phyloP scores from a whole-genome alignment of 352 stramenopile genomes.

The Saprolegnia diclina region DNA sequence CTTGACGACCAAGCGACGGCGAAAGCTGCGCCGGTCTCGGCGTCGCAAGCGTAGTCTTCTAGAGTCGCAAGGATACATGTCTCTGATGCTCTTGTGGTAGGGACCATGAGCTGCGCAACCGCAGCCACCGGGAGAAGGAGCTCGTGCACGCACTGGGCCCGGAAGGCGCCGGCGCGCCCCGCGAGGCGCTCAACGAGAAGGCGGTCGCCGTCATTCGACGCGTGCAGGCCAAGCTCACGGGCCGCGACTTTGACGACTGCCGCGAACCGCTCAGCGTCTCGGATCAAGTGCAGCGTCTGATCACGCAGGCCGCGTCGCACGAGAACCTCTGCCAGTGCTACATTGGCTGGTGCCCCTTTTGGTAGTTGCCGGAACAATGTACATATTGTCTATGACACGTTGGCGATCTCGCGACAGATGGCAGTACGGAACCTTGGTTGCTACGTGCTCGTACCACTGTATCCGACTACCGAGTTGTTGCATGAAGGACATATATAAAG shows the following conservation, averaged over 20 bases:
- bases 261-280: slow-evolving; percentile 66
- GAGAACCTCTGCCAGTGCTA: slow-evolving; percentile 99
- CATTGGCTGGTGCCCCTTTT: slow-evolving; percentile 97
- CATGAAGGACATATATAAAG: too few relatives aligned
- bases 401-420: too few relatives aligned
- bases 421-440: too few relatives aligned
- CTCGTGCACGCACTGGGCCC: slow-evolving; percentile 69
- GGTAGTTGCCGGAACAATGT: slow-evolving; percentile 47
- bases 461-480: too few relatives aligned
- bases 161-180: slow-evolving; percentile 67
- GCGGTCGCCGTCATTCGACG: slow-evolving; percentile 95
- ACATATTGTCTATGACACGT: not conserved
- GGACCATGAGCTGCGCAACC: slow-evolving; percentile 32
- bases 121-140: slow-evolving; percentile 77
- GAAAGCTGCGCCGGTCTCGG: not conserved
- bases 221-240: slow-evolving; percentile 99
- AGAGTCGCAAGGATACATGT: not conserved
- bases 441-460: too few relatives aligned
- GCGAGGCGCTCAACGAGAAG: slow-evolving; percentile 93
- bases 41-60: slow-evolving; percentile 7
- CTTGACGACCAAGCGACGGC: not conserved
- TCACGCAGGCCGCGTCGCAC: slow-evolving; percentile 96
- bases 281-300: slow-evolving; percentile 93
- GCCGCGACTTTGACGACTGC: slow-evolving; percentile 91
- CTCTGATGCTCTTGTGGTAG: not conserved